Base-by-base conservation (phyloP, 208 protist genomes). In the Wallacemonas sp. region DNA sequence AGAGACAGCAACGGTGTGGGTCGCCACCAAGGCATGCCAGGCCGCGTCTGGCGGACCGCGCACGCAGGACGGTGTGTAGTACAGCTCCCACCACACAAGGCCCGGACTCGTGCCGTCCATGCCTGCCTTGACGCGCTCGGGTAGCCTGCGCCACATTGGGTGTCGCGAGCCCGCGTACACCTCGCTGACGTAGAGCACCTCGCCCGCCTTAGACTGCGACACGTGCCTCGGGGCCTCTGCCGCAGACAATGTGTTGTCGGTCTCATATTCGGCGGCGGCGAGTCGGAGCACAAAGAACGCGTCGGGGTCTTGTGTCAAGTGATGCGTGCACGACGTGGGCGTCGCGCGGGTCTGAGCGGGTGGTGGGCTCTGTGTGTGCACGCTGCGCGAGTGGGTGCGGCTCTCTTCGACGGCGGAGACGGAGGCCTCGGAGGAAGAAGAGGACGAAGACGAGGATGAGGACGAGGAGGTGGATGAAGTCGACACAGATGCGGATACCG, bases 141-240 rank as follows among this genome's bases (percentile, higher is more conserved):
- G 80, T 29, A 86, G 61, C 44, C 57, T 29, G 16, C 48, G 67
- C 80, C 80, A 86, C 41, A 62, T 67, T 11, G 80, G 80, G 42
- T 82, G 72, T 33, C 72, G 80, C 22, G 80, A 82, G n/a, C 61
- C 62, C 54, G 26, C 36, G 33, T 42, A 69, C 26, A 79, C 69
- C 70, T 82, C 76, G 59, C 80, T 85, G 20, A 57, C 67, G 63
- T 85, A 81, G 31, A 55, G 26, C 16, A 48, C n/a, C 7, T 48
- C 42, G n/a, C 42, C n/a, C n/a, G n/a, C n/a, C n/a, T n/a, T n/a
- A n/a, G n/a, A n/a, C n/a, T n/a, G n/a, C n/a, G n/a, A n/a, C n/a
- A n/a, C n/a, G n/a, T n/a, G n/a, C n/a, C n/a, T n/a, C n/a, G n/a
- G n/a, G n/a, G n/a, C n/a, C n/a, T n/a, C n/a, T n/a, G n/a, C n/a